These are phyloP conservation scores for Fraxinus americana DNA, from an alignment of 257 asterid genomes.

Conservation along the genomic window DNA sequence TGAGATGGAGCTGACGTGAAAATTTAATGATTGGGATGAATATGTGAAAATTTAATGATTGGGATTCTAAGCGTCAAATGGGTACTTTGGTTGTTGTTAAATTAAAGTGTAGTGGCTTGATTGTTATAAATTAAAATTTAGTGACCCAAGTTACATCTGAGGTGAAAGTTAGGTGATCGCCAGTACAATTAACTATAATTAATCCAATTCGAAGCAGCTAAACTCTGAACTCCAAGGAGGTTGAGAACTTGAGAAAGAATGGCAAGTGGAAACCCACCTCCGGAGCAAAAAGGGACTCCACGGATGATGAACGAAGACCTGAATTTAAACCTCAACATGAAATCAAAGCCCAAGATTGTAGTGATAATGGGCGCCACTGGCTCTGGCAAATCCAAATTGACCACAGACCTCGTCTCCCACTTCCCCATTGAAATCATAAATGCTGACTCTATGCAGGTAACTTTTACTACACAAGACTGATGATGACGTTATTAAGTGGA, in stretches of 20 bases:
- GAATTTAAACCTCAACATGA: background rate
- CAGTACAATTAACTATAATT: background rate
- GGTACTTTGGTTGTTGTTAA: background rate
- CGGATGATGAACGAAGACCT: background rate
- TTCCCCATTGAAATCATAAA: slow-evolving; percentile 83
- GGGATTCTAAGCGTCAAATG: background rate
- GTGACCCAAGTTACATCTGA: background rate
- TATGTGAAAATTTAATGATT: too few species aligned
- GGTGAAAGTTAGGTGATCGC: background rate
- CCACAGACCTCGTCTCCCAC: slow-evolving; percentile 77
- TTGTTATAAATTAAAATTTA: background rate
- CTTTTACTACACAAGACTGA: background rate
- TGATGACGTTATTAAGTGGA: background rate
- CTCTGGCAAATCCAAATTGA: slow-evolving; percentile 58
- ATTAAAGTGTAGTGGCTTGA: background rate
- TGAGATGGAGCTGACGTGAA: too few species aligned
- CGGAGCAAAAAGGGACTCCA: background rate
- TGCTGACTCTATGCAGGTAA: slow-evolving; percentile 97
- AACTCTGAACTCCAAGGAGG: background rate
- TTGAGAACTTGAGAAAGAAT: background rate
- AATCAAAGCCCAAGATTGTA: slow-evolving; percentile 57
- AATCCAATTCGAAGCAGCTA: too few species aligned
- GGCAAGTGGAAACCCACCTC: slow-evolving; percentile 21
- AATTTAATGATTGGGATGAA: too few species aligned
- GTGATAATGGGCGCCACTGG: slow-evolving; percentile 26